Evolutionary conservation across 1,139 yeast species (phyloP).

Genomic region (Geotrichum fermentans): DNA sequence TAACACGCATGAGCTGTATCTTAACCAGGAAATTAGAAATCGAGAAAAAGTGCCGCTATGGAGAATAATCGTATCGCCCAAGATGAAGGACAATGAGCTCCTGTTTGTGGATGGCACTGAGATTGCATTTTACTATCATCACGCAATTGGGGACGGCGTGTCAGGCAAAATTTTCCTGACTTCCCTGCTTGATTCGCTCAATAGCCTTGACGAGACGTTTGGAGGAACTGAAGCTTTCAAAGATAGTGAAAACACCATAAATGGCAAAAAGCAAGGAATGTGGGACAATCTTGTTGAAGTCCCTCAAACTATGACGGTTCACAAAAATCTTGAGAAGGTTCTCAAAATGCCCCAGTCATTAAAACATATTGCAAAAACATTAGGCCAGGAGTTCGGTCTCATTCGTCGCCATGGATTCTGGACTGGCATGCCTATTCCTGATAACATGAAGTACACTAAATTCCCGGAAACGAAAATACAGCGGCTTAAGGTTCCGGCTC

Average conservation of each 20-base stretch:
- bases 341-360: conserved; percentile 5
- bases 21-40: not conserved
- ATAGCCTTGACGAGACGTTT: not conserved
- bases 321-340: not conserved
- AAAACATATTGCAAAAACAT: not conserved
- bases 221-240: not conserved
- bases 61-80: conserved; percentile 10
- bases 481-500: not conserved
- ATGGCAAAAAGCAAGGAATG: not conserved
- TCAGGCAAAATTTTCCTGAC: conserved; percentile 7
- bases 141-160: conserved; percentile 2
- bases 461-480: conserved; percentile 6
- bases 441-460: not conserved
- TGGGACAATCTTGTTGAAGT: not conserved
- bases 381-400: not conserved
- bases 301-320: not conserved
- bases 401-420: not conserved
- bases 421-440: conserved; percentile 8
- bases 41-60: conserved; percentile 3
- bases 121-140: conserved; percentile 9
- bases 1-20: not conserved
- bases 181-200: not conserved
- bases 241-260: not conserved
- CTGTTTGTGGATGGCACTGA: not conserved
- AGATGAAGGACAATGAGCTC: not conserved